Percentiles rank a stretch among this genome's conserved stretches.
Conservation (phyloP, 305 asterid species). For the Solanum aculeatissimum region DNA sequence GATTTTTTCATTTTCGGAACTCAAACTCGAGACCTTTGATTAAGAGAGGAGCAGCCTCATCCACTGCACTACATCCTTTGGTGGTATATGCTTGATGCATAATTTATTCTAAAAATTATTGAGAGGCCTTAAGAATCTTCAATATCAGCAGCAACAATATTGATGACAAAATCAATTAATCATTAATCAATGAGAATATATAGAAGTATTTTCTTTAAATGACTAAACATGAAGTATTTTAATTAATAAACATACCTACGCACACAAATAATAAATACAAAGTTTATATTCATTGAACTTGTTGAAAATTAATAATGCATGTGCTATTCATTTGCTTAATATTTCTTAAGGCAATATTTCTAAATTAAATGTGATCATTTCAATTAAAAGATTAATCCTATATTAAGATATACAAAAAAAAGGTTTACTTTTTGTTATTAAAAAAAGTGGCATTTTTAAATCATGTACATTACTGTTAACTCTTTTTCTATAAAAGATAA, state of each 20-base stretch:
- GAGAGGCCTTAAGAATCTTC: no score
- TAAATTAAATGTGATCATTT: not conserved
- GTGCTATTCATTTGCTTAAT: not conserved
- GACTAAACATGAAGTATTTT: not conserved
- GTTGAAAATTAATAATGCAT: not conserved
- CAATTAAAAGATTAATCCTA: not conserved
- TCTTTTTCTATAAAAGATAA: not conserved
- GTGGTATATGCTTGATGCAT: no score
- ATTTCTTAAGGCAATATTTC: not conserved
- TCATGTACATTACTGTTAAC: not conserved
- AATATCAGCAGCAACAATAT: no score
- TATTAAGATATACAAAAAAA: not conserved
- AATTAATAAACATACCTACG: not conserved
- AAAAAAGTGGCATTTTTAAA: not conserved
- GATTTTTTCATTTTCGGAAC: no score
- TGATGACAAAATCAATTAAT: no score
- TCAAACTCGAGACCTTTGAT: no score
- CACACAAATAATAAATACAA: not conserved
- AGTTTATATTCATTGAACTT: not conserved
- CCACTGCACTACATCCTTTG: no score
- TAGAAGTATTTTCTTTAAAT: not conserved
- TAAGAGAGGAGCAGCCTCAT: no score
- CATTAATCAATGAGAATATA: no score
- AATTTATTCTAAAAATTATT: no score
- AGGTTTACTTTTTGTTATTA: not conserved